Base-by-base conservation (phyloP, 106 monocot genomes). In the Narthecium ossifragum region DNA sequence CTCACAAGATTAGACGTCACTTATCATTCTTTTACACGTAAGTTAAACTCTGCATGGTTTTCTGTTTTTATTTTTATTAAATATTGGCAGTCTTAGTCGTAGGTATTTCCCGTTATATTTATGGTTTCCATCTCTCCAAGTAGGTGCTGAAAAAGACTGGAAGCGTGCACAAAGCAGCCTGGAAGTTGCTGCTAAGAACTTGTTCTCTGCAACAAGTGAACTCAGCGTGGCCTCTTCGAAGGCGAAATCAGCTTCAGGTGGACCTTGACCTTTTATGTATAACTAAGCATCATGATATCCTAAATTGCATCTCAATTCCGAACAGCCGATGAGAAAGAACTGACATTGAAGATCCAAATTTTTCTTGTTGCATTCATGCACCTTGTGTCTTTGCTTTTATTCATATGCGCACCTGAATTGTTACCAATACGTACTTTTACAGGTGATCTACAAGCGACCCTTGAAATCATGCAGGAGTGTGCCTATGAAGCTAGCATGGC, bases 121-220 rank as follows among this genome's bases (percentile, higher is more conserved):
- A 4, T 34, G 33, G 3, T 22, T 57, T 21, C 31, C 57, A 34
- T 57, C 2, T 57, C 6, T 57, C 10, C n/a, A n/a, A n/a, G 36
- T 57, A 98, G 98, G 76, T 82, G 84, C 87, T 63, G 98, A 98
- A 79, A 70, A 84, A 61, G 91, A 98, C 12, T 82, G 72, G 87
- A 82, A 84, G 51, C 55, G 81, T 17, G 73, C 87, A 49, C 78
- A 91, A 33, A 77, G 30, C 63, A 84, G 76, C 52, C 71, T 82
- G 79, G 98, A 88, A 74, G 68, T 69, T 74, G 87, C 96, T 76
- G 68, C 81, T 33, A 75, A 61, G 55, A 63, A 43, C 43, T 61
- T 91, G 68, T 79, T 76, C 71, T 78, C 84, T 64, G 81, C 70
- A 40, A 72, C 81, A 25, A 84, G 75, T 67, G 84, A 98, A 64